Conservation (phyloP, 208 protist species). For the Crithidia brevicula region DNA sequence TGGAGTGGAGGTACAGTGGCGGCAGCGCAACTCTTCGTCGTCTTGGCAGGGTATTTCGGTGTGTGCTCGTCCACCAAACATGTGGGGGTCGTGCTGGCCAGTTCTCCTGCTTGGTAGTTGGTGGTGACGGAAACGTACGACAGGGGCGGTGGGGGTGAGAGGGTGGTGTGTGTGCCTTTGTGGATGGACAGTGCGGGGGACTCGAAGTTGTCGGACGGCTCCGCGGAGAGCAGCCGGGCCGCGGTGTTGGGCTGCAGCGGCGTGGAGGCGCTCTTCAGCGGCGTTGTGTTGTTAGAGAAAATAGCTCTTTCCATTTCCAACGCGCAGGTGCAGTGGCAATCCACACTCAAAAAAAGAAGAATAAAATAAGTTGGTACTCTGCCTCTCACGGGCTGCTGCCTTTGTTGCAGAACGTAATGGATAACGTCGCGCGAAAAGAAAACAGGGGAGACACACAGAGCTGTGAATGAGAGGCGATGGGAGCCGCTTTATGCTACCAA, state of each 20-base stretch:
- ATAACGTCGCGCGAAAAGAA: no score
- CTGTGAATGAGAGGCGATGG: not conserved
- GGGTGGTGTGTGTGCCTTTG: not conserved
- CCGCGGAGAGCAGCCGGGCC: not conserved
- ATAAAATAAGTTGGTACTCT: no score
- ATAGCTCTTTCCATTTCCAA: not conserved
- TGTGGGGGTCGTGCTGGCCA: no score
- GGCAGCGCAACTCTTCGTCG: not conserved
- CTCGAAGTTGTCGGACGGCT: not conserved
- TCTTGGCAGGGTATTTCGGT: not conserved
- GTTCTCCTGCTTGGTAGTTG: not conserved
- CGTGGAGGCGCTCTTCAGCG: not conserved
- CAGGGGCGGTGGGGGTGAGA: not conserved
- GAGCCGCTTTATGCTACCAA: no score
- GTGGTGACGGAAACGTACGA: not conserved
- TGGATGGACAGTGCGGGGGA: not conserved
- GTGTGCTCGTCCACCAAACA: not conserved
- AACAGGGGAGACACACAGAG: not conserved
- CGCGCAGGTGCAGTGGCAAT: no score
- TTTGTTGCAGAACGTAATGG: no score
- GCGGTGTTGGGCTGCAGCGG: slow-evolving; percentile 16
- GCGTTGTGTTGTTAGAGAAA: not conserved
- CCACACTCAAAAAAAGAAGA: slow-evolving; percentile 4
- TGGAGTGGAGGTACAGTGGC: not conserved
- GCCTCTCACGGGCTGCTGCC: no score